These are phyloP conservation scores for Tylopilus sp. DNA, from an alignment of 1,284 basidiomycete genomes.

Conservation along the genomic window DNA sequence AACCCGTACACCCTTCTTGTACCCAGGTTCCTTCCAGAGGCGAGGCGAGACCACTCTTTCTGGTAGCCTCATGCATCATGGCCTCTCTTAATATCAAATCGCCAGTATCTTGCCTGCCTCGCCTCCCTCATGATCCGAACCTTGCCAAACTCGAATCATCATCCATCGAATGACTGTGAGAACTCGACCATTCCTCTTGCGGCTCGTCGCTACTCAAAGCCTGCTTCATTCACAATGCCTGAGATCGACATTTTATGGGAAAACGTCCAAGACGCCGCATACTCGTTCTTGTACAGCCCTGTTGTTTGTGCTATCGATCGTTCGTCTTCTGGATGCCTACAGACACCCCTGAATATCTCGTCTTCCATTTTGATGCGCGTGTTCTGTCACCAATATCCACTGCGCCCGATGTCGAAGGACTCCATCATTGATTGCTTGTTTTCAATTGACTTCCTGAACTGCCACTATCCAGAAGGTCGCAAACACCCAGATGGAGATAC, in stretches of 20 bases:
- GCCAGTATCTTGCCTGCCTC: constrained; percentile 27
- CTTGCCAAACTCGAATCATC: constrained; percentile 9
- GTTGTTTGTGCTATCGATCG: constrained; percentile 18
- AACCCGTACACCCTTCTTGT: background rate
- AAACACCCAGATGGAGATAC: constrained; percentile 13
- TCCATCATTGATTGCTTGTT: constrained; percentile 14
- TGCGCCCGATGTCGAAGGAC: constrained; percentile 30
- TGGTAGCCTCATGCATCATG: constrained; percentile 29
- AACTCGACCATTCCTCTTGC: constrained; percentile 12
- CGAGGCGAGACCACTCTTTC: constrained; percentile 5
- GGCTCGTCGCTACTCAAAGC: constrained; percentile 7
- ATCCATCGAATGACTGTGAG: constrained; percentile 27
- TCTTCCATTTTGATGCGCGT: constrained; percentile 37
- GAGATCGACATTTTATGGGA: constrained; percentile 11
- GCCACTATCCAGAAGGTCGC: constrained; percentile 8
- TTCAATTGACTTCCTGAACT: constrained; percentile 16
- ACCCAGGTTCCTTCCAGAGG: background rate
- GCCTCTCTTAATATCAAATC: constrained; percentile 32
- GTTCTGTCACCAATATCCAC: constrained; percentile 30
- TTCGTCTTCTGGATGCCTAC: constrained; percentile 18
- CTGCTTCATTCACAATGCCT: constrained; percentile 12
- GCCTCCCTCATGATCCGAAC: constrained; percentile 31
- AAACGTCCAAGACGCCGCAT: constrained; percentile 21
- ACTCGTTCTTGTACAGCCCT: constrained; percentile 25
- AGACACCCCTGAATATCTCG: constrained; percentile 26